phyloP scores from a whole-genome alignment of 495 filamentous ascomycete genomes.

The Aspergillus heteromorphus region DNA sequence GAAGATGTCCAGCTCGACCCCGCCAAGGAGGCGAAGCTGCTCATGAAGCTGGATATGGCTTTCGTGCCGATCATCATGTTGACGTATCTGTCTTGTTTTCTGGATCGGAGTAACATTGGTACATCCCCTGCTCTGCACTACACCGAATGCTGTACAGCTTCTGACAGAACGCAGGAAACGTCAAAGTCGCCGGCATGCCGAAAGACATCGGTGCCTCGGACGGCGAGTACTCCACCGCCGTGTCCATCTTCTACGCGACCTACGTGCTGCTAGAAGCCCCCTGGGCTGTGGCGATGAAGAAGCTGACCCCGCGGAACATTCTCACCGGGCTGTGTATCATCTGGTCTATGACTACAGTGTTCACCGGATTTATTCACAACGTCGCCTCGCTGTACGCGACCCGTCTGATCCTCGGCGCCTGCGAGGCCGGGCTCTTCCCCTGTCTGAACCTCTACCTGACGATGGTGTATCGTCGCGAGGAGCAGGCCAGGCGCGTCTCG shows the following conservation, averaged over 20 bases:
- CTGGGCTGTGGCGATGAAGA: conserved; percentile 43
- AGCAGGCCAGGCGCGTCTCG: conserved; percentile 34
- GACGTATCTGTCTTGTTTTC: conserved; percentile 36
- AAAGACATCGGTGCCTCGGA: conserved; percentile 38
- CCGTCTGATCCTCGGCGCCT: conserved; percentile 57
- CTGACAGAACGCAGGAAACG: conserved; percentile 31
- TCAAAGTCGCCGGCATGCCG: conserved; percentile 41
- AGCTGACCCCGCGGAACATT: conserved; percentile 30
- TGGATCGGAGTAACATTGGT: conserved; percentile 33
- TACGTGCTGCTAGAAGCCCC: conserved; percentile 33
- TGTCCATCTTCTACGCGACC: conserved; percentile 49
- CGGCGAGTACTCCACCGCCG: conserved; percentile 41
- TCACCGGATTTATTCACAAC: conserved; percentile 47
- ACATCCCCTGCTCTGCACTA: background rate
- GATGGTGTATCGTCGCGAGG: conserved; percentile 44
- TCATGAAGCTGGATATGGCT: conserved; percentile 34
- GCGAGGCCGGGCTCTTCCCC: conserved; percentile 69
- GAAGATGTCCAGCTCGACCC: background rate
- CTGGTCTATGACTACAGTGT: conserved; percentile 42
- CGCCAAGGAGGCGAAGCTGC: conserved; percentile 30
- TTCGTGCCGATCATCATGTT: conserved; percentile 43
- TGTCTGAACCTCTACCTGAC: conserved; percentile 50
- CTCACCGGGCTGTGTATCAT: conserved; percentile 36
- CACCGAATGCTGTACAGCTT: background rate
- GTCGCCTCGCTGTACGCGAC: conserved; percentile 47